phyloP scores from a whole-genome alignment of 1,284 basidiomycete species.

The Farysia itapuensis region DNA sequence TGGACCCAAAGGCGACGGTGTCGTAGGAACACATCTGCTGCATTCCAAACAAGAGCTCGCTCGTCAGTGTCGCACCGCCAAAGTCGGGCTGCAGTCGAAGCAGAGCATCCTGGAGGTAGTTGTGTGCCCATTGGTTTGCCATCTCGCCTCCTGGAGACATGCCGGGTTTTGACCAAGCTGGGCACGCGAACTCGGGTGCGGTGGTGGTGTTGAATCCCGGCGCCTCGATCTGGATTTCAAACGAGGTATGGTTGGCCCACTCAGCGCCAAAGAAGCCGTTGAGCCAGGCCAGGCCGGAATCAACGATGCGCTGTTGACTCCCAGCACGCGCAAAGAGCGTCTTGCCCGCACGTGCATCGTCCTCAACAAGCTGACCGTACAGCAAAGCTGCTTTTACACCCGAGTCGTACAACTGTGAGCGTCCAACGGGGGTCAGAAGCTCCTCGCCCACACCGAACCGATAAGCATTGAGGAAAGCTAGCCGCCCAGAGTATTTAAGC shows the following conservation, averaged over 20 bases:
- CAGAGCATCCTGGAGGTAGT: slow-evolving; percentile 52
- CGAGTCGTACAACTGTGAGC: slow-evolving; percentile 48
- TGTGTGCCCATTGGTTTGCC: slow-evolving; percentile 36
- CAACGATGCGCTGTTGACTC: slow-evolving; percentile 56
- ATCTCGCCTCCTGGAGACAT: slow-evolving; percentile 10
- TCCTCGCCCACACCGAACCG: slow-evolving; percentile 48
- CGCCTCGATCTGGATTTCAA: slow-evolving; percentile 56
- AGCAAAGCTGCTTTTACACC: slow-evolving; percentile 45
- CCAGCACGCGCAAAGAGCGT: slow-evolving; percentile 52
- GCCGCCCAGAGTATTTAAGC: slow-evolving; percentile 34
- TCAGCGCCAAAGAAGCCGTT: slow-evolving; percentile 42
- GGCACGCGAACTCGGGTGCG: slow-evolving; percentile 53
- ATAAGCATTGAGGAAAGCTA: slow-evolving; percentile 50
- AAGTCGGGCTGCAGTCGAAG: slow-evolving; percentile 39
- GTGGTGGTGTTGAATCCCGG: slow-evolving; percentile 54
- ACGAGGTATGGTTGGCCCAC: slow-evolving; percentile 28
- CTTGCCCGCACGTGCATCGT: slow-evolving; percentile 22
- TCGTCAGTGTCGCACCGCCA: slow-evolving; percentile 31
- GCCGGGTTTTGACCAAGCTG: slow-evolving; percentile 8
- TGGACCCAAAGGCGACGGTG: slow-evolving; percentile 85
- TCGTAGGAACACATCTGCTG: slow-evolving; percentile 58
- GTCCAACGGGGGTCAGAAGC: slow-evolving; percentile 52
- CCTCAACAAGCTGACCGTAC: slow-evolving; percentile 29
- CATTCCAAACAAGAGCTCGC: slow-evolving; percentile 40
- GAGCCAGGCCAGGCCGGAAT: slow-evolving; percentile 47